phyloP scores from a whole-genome alignment of 192 early-diverging fungal genomes.

The Coemansia umbellata region DNA sequence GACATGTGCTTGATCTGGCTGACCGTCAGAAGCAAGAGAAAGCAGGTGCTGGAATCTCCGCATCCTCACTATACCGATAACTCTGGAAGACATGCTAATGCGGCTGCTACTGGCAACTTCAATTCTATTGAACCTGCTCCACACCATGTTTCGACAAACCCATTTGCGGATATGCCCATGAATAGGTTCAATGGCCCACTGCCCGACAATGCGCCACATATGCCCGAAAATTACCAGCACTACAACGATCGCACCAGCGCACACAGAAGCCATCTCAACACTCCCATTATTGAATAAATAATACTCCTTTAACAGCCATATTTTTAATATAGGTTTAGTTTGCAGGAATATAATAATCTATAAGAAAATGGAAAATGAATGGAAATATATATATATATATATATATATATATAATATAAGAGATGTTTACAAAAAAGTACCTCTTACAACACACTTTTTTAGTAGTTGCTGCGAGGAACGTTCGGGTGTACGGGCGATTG shows the following conservation, averaged over 20 bases:
- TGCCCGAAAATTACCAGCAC: constrained; percentile 3
- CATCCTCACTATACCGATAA: not conserved
- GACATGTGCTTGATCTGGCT: constrained; percentile 46
- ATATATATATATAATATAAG: not conserved
- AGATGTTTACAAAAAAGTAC: not conserved
- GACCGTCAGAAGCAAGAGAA: constrained; percentile 31
- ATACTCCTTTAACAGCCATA: too few relatives aligned
- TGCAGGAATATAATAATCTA: not conserved
- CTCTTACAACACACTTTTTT: too few relatives aligned
- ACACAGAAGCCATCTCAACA: constrained; percentile 29
- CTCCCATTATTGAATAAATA: constrained; percentile 40
- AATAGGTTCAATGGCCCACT: not conserved
- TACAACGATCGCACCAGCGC: not conserved
- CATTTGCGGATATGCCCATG: constrained; percentile 3
- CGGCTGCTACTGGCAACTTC: not conserved
- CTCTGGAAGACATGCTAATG: not conserved
- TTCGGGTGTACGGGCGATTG: too few relatives aligned
- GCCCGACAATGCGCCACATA: not conserved
- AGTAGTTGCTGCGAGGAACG: too few relatives aligned
- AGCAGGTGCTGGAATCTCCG: not conserved
- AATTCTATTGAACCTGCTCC: not conserved
- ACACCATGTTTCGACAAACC: not conserved
- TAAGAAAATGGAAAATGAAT: not conserved
- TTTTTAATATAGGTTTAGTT: too few relatives aligned
- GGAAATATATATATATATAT: not conserved